phyloP scores from a whole-genome alignment of 176 grass and related monocot genomes.

The Rhynchospora breviuscula region DNA sequence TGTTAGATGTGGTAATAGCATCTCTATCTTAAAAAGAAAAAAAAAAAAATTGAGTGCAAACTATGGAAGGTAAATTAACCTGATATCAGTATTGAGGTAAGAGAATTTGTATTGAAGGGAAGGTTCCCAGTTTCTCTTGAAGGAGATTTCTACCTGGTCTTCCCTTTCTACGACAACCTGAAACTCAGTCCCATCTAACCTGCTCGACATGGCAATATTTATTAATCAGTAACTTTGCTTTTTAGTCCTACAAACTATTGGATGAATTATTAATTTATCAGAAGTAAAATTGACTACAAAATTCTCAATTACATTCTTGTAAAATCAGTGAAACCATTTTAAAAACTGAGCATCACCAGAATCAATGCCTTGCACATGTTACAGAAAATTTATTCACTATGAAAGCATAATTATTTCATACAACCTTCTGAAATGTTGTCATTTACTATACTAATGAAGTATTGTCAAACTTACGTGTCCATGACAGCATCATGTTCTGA shows the following conservation, averaged over 20 bases:
- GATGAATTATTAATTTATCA: neutral
- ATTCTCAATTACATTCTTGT: neutral
- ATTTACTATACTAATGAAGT: neutral
- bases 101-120: conserved; percentile 18
- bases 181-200: conserved; percentile 50
- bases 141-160: conserved; percentile 68
- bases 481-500: conserved; percentile 24
- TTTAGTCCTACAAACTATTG: neutral
- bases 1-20: neutral
- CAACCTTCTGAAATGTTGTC: neutral
- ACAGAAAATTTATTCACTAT: neutral
- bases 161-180: conserved; percentile 28
- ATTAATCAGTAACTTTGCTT: neutral
- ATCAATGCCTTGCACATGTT: neutral
- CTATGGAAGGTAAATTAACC: conserved; percentile 29
- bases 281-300: neutral
- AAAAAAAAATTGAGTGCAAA: neutral
- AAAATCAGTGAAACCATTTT: neutral
- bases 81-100: conserved; percentile 47
- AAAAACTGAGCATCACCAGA: neutral
- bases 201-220: conserved; percentile 15
- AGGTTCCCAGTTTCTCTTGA: conserved; percentile 47
- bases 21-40: neutral
- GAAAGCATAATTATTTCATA: neutral
- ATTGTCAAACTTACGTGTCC: conserved; percentile 24